Evolutionary conservation across 768 basidiomycete species (phyloP), one percentile per base, ranked within the genome.

Genomic region (Leucosporidium scottii): DNA sequence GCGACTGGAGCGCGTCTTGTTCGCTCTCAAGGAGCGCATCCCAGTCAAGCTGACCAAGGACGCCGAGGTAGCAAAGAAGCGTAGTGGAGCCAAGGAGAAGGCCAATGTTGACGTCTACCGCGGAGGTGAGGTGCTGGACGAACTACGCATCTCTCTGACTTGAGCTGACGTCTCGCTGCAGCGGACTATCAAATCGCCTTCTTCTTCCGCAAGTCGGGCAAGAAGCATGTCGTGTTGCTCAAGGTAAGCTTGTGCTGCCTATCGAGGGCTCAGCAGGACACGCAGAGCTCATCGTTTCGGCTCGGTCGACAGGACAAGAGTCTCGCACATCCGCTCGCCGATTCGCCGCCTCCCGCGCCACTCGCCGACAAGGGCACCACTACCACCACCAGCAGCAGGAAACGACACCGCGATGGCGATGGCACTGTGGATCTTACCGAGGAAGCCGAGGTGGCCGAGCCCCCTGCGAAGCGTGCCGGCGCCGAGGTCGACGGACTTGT

Each of bases 61-160:
- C 30, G 54, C 21, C 20, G 21, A 9, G 2, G 39, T 27, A 8
- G 63, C 56, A 31, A 53, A 49, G 39, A 28, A 47, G 28, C 62
- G 61, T n/a, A 53, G 58, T 13, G 54, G 61, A 36, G 61, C 47
- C 59, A 51, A 62, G 31, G 59, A 66, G 27, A 71, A 64, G 47
- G 64, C 61, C 3, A 74, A 75, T 49, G 70, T 75, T 10, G 75
- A 75, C 30, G 73, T 75, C 27, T 75, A 69, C 34, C 65, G 75
- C 18, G 74, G 74, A 28, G 60, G 73, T 73, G 56, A 51, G 71
- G 54, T 4, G 2, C 15, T 15, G 10, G 10, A 5, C 8, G 39
- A 44, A 13, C 39, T 17, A 12, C 6, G 7, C 58, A 21, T 31
- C 25, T 31, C 27, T 23, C 39, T 30, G 59, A 2, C 8, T 59